phyloP scores from a whole-genome alignment of 2,329 filamentous ascomycete species.

The Tolypocladium amazonense region DNA sequence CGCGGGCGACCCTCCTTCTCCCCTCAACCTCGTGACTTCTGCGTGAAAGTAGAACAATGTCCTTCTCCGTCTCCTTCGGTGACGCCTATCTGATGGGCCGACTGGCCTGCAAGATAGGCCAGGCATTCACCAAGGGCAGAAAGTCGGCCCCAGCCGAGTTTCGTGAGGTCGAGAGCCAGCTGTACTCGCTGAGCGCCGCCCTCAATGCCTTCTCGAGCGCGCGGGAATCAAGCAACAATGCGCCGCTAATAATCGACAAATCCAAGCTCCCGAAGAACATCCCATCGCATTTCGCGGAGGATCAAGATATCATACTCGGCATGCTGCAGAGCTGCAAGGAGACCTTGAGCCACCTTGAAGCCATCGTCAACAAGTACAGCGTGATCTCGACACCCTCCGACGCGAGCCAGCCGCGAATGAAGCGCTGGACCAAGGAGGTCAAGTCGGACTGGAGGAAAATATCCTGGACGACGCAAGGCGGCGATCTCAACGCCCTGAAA shows the following conservation, averaged over 20 bases:
- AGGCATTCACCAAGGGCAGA: slow-evolving; percentile 4
- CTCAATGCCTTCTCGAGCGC: slow-evolving; percentile 3
- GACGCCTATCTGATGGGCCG: slow-evolving; percentile 3
- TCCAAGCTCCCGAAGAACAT: neutral
- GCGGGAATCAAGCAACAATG: neutral
- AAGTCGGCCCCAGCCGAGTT: slow-evolving; percentile 5
- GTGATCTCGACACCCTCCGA: neutral
- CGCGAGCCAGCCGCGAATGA: neutral
- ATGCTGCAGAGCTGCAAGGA: slow-evolving; percentile 3
- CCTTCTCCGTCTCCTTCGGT: neutral
- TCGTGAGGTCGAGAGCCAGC: slow-evolving; percentile 3
- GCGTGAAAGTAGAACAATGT: neutral
- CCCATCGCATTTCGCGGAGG: neutral
- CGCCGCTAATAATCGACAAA: neutral
- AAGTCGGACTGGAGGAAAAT: slow-evolving; percentile 4
- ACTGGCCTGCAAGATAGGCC: slow-evolving; percentile 1
- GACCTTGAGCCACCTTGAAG: neutral
- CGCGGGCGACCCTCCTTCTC: neutral
- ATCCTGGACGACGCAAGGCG: slow-evolving; percentile 5
- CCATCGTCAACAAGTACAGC: slow-evolving; percentile 1
- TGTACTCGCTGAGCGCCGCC: slow-evolving; percentile 5
- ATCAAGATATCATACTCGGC: slow-evolving; percentile 3
- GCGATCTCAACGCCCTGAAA: neutral
- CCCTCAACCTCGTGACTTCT: neutral
- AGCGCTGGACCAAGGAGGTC: slow-evolving; percentile 2